A percentile compares a stretch with the other conserved stretches of the same genome.
Conservation (phyloP, 257 asterid genomes). For the Agastache rugosa region DNA sequence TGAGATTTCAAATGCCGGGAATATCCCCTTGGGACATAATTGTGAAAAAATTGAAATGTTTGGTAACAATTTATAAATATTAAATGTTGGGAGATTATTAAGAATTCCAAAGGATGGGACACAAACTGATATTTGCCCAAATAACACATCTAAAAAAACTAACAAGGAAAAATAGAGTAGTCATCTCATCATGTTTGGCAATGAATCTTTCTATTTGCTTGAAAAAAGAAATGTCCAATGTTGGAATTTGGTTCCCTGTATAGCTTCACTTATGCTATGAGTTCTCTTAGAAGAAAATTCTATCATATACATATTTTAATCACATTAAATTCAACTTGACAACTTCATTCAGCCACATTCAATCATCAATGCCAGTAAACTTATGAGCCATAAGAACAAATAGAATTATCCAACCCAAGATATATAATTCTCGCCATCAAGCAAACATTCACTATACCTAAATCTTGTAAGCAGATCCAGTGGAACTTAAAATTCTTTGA, state of each 20-base stretch:
- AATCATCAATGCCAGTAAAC: background rate
- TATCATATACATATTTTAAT: background rate
- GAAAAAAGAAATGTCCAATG: background rate
- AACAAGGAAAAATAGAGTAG: slow-evolving; percentile 3
- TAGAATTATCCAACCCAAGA: background rate
- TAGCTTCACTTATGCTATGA: background rate
- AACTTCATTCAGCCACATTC: background rate
- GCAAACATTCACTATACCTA: background rate
- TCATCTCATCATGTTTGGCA: background rate
- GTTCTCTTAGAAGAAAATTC: background rate
- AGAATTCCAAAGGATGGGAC: background rate
- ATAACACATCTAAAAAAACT: background rate
- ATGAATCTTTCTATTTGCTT: background rate
- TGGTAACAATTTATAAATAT: too few species aligned
- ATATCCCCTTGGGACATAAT: too few species aligned
- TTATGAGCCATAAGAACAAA: slow-evolving; percentile 2
- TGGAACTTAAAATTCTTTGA: background rate
- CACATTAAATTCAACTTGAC: background rate
- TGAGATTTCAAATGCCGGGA: too few species aligned
- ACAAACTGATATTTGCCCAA: background rate
- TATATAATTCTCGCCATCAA: background rate
- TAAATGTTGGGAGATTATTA: too few species aligned
- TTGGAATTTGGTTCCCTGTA: background rate
- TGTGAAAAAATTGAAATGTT: too few species aligned
- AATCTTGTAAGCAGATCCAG: background rate